Base-by-base conservation (phyloP, 805 yeast species). In the Grigorovia transvaalensis region DNA sequence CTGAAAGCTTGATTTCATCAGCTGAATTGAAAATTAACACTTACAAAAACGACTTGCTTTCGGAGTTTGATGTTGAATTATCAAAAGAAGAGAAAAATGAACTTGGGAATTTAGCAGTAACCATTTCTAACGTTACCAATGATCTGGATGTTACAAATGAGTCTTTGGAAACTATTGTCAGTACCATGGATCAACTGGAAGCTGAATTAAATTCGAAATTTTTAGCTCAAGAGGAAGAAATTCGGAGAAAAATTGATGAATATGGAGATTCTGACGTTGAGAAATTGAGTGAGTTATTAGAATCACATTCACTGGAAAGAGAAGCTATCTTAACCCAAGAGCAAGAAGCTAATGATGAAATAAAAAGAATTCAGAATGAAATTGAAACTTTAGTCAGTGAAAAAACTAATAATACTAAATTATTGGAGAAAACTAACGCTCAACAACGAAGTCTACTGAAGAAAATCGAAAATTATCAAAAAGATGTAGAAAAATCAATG, bases 141-240 rank as follows among this genome's bases (percentile, higher is more conserved):
- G 68, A 72, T 17, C 64, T 79, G 15, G 71, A 79, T 0, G 63
- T 54, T 5, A 60, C 64, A 4, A 52, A 58, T 2, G 62, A 61
- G 30, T 51, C 62, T 2, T 52, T 65, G 9, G 59, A 58, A 27
- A 59, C 53, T 12, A 46, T 67, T 6, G 57, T 64, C 1, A 45
- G 56, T 13, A 57, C 51, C 6, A 57, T 65, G 2, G 66, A 66
- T 47, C 47, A 68, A 1, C 56, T 78, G 9, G 77, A 78, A 46
- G 73, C 84, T 2, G 88, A 82, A 54, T 63, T 87, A 44, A 65
- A 70, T n/a, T 80, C 81, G 33, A 81, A 76, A 49, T 70, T 81
- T 46, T 67, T 74, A 44, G 86, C 88, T 12, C 78, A 79, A 52
- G 64, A 71, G 51, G 68, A 67, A 23, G 76, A 75, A 41, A 54